Percentiles rank a stretch among this genome's conserved stretches.
phyloP scores from a whole-genome alignment of 257 asterid species.

The Hygrophila difformis region DNA sequence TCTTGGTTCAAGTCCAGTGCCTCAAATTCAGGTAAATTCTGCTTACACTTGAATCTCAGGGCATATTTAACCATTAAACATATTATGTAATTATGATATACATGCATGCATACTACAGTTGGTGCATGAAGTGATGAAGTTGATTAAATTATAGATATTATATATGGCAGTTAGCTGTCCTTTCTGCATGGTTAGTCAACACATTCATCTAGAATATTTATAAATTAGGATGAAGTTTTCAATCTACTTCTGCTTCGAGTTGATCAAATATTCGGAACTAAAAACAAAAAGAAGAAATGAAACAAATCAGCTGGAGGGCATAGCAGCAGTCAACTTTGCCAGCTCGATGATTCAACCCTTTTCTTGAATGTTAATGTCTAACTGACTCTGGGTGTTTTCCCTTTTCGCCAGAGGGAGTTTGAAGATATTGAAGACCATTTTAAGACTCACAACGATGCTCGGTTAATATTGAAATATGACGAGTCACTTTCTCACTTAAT shows the following conservation, averaged over 20 bases:
- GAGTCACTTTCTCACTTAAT: constrained; percentile 80
- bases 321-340: background rate
- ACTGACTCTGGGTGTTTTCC: constrained; percentile 15
- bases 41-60: constrained; percentile 11
- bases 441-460: constrained; percentile 57
- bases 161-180: no score
- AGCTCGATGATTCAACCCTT: background rate
- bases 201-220: no score
- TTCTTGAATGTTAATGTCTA: constrained; percentile 9
- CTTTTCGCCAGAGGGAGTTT: constrained; percentile 69
- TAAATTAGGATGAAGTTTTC: no score
- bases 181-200: no score
- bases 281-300: no score
- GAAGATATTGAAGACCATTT: constrained; percentile 67
- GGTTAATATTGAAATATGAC: constrained; percentile 75
- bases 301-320: background rate
- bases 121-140: no score
- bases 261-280: background rate
- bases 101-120: no score
- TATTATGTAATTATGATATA: no score
- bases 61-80: constrained; percentile 7
- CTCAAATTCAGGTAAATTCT: constrained; percentile 70
- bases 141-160: no score
- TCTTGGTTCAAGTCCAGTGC: constrained; percentile 95
- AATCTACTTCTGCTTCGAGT: background rate